These are phyloP conservation scores for Saccharomycopsis amapae DNA, from an alignment of 805 yeast species.

Conservation along the genomic window DNA sequence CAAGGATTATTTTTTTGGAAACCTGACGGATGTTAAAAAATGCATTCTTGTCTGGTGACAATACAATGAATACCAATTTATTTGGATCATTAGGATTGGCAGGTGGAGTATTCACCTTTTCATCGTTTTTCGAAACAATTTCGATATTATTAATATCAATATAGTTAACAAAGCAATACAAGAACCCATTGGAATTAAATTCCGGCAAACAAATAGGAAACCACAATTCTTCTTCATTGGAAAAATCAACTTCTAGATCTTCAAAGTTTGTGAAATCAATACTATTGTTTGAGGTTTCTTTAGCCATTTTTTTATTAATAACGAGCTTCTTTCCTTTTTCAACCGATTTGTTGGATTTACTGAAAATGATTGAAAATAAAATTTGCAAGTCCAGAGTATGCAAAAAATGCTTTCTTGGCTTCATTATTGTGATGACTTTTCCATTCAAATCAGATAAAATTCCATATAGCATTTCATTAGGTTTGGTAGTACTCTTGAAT, in stretches of 20 bases:
- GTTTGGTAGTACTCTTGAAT: constrained; percentile 26
- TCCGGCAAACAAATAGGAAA: constrained; percentile 87
- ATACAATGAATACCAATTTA: constrained; percentile 45
- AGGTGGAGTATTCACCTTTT: background rate
- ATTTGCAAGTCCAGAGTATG: constrained; percentile 78
- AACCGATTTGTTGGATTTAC: constrained; percentile 8
- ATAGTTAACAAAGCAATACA: constrained; percentile 72
- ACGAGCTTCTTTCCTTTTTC: constrained; percentile 7
- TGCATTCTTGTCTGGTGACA: constrained; percentile 52
- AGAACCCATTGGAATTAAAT: constrained; percentile 81
- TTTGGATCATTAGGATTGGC: constrained; percentile 24
- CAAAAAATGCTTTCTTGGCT: constrained; percentile 72
- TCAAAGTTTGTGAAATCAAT: constrained; percentile 6
- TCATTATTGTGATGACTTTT: constrained; percentile 57
- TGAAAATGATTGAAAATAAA: constrained; percentile 62
- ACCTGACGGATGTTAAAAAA: constrained; percentile 68
- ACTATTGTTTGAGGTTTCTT: background rate
- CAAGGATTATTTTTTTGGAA: constrained; percentile 43
- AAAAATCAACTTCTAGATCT: constrained; percentile 18
- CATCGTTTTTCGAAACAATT: background rate
- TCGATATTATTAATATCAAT: constrained; percentile 34
- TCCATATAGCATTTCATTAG: constrained; percentile 54
- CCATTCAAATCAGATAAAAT: constrained; percentile 58
- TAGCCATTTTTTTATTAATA: constrained; percentile 1
- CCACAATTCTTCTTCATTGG: constrained; percentile 72